These are phyloP conservation scores for Holtermannia corniformis DNA, from an alignment of 768 basidiomycete species.

Conservation along the genomic window DNA sequence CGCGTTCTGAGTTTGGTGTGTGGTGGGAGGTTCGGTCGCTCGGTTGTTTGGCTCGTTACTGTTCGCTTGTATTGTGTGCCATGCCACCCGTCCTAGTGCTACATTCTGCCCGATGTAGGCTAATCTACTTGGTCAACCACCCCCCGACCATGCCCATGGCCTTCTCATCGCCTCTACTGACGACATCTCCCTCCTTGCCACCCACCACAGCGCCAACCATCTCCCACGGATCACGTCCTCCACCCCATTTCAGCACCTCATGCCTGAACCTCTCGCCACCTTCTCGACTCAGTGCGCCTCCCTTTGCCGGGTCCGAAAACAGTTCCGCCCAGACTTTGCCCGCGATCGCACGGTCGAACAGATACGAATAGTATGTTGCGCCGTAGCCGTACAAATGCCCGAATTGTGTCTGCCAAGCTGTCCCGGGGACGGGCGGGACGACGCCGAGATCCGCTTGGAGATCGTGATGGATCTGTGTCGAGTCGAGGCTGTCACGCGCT, in stretches of 20 bases:
- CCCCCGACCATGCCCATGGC: slow-evolving; percentile 84
- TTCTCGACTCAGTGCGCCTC: slow-evolving; percentile 58
- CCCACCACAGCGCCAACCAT: slow-evolving; percentile 70
- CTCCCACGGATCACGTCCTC: slow-evolving; percentile 85
- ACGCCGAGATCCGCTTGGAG: slow-evolving; percentile 52
- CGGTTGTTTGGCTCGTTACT: no score
- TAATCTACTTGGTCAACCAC: slow-evolving; percentile 51
- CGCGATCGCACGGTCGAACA: slow-evolving; percentile 93
- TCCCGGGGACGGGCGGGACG: slow-evolving; percentile 71
- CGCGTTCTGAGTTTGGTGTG: no score
- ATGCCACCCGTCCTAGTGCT: no score
- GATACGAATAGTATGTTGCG: slow-evolving; percentile 94
- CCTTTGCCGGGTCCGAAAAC: slow-evolving; percentile 44
- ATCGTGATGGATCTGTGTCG: slow-evolving; percentile 58
- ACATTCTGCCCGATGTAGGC: no score
- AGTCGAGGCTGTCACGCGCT: slow-evolving; percentile 52
- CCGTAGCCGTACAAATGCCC: slow-evolving; percentile 93
- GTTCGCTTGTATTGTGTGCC: no score
- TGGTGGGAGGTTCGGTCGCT: no score
- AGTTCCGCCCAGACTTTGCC: slow-evolving; percentile 76
- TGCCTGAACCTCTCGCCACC: slow-evolving; percentile 72
- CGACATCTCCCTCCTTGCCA: slow-evolving; percentile 46
- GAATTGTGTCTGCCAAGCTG: slow-evolving; percentile 92
- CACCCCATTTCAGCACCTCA: slow-evolving; percentile 69
- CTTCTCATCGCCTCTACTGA: slow-evolving; percentile 62